These are phyloP conservation scores for Hymenoscyphus linearis DNA, from an alignment of 2,329 filamentous ascomycete species.

Conservation along the genomic window DNA sequence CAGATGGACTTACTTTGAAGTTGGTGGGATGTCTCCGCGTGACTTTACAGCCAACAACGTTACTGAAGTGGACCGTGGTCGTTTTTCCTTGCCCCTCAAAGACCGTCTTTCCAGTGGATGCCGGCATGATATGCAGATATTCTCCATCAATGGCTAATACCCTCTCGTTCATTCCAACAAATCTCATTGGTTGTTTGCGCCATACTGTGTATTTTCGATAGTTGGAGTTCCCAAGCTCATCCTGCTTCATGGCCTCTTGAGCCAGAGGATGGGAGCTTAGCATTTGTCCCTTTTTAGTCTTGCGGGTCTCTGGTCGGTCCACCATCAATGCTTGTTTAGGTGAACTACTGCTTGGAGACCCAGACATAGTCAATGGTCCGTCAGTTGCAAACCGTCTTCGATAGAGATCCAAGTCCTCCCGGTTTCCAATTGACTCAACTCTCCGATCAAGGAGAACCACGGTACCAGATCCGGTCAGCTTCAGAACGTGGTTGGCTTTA, in stretches of 20 bases:
- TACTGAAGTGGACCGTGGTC: slow-evolving; percentile 76
- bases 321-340: slow-evolving; percentile 55
- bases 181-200: slow-evolving; percentile 77
- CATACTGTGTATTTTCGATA: slow-evolving; percentile 77
- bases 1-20: slow-evolving; percentile 57
- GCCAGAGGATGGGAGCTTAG: slow-evolving; percentile 62
- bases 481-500: slow-evolving; percentile 73
- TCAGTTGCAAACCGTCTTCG: slow-evolving; percentile 72
- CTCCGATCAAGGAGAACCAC: slow-evolving; percentile 73
- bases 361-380: slow-evolving; percentile 61
- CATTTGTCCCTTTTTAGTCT: slow-evolving; percentile 49
- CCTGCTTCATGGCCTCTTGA: slow-evolving; percentile 55
- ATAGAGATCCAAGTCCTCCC: slow-evolving; percentile 69
- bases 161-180: slow-evolving; percentile 70
- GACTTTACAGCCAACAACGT: slow-evolving; percentile 77
- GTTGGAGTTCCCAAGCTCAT: slow-evolving; percentile 51
- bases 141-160: slow-evolving; percentile 78
- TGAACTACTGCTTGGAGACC: slow-evolving; percentile 62
- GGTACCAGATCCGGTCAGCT: slow-evolving; percentile 67
- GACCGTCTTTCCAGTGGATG: slow-evolving; percentile 58
- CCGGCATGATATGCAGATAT: slow-evolving; percentile 80
- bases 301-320: slow-evolving; percentile 38
- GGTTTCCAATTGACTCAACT: slow-evolving; percentile 71
- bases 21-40: slow-evolving; percentile 74
- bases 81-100: slow-evolving; percentile 63